Conservation (phyloP, 768 basidiomycete species). For the Dentipellis sp. region DNA sequence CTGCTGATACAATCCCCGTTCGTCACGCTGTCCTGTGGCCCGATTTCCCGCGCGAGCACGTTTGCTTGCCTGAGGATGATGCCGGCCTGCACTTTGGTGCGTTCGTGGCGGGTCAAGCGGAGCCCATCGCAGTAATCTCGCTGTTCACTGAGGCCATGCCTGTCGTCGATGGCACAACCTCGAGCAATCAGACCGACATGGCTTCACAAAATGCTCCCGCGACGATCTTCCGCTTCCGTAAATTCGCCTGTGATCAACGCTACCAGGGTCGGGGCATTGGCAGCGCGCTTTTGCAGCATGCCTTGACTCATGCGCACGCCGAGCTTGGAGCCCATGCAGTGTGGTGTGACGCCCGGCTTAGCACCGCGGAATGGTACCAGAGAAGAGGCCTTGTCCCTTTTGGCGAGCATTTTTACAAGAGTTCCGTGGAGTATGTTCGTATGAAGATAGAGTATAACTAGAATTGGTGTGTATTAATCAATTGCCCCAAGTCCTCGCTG, state of each 20-base stretch:
- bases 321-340: slow-evolving; percentile 32
- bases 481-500: no score
- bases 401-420: slow-evolving; percentile 44
- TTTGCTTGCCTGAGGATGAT: slow-evolving; percentile 40
- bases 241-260: slow-evolving; percentile 47
- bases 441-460: slow-evolving; percentile 31
- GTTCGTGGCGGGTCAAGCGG: slow-evolving; percentile 28
- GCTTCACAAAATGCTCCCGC: neutral
- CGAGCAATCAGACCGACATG: neutral
- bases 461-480: no score
- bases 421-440: slow-evolving; percentile 43
- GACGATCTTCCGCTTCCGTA: slow-evolving; percentile 39
- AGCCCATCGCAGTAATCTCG: slow-evolving; percentile 46
- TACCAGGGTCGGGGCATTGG: slow-evolving; percentile 48
- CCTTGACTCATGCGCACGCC: slow-evolving; percentile 28
- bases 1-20: slow-evolving; percentile 36
- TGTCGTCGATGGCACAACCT: slow-evolving; percentile 1
- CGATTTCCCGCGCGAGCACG: slow-evolving; percentile 32
- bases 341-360: slow-evolving; percentile 52
- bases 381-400: slow-evolving; percentile 41
- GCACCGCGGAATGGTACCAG: slow-evolving; percentile 39
- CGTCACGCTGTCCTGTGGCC: slow-evolving; percentile 56
- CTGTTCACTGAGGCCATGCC: slow-evolving; percentile 39
- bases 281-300: slow-evolving; percentile 34
- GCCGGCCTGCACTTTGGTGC: slow-evolving; percentile 46